Conservation (phyloP, 805 yeast genomes). For the Teunomyces aglyptinius region DNA sequence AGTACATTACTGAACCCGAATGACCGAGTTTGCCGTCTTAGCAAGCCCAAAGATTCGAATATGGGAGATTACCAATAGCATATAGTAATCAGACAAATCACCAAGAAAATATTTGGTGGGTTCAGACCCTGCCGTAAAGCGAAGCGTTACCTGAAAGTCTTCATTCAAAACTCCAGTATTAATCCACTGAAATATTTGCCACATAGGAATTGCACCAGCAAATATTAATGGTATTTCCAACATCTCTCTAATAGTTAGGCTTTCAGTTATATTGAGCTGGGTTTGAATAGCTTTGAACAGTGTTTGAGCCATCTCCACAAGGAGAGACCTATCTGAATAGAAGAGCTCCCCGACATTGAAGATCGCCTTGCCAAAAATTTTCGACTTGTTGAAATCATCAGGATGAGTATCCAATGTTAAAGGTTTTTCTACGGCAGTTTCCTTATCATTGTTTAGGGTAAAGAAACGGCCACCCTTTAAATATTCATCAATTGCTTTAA, state of each 20-base stretch:
- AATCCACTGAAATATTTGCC: slow-evolving; percentile 41
- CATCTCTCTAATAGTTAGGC: background rate
- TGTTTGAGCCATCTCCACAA: slow-evolving; percentile 16
- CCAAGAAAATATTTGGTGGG: slow-evolving; percentile 17
- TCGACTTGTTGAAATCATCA: slow-evolving; percentile 3
- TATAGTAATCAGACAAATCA: slow-evolving; percentile 18
- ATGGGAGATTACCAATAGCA: slow-evolving; percentile 36
- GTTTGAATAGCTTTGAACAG: slow-evolving; percentile 12
- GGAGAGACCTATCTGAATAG: slow-evolving; percentile 14
- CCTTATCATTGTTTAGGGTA: slow-evolving; percentile 18
- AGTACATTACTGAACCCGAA: slow-evolving; percentile 11
- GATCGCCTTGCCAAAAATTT: slow-evolving; percentile 2
- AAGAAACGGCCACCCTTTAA: slow-evolving; percentile 33
- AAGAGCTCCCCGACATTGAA: slow-evolving; percentile 16
- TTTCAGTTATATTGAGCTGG: slow-evolving; percentile 10
- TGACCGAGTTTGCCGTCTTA: slow-evolving; percentile 24
- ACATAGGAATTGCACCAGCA: slow-evolving; percentile 52
- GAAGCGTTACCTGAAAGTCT: slow-evolving; percentile 14
- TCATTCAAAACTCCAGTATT: slow-evolving; percentile 21
- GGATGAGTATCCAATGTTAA: background rate
- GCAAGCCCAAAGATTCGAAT: slow-evolving; percentile 45
- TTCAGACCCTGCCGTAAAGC: slow-evolving; percentile 14
- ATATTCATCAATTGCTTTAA: slow-evolving; percentile 27
- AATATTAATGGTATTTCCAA: slow-evolving; percentile 38
- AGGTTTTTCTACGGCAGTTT: slow-evolving; percentile 9